Conservation (phyloP, 1,284 basidiomycete genomes). For the Rhodotorula sp. region DNA sequence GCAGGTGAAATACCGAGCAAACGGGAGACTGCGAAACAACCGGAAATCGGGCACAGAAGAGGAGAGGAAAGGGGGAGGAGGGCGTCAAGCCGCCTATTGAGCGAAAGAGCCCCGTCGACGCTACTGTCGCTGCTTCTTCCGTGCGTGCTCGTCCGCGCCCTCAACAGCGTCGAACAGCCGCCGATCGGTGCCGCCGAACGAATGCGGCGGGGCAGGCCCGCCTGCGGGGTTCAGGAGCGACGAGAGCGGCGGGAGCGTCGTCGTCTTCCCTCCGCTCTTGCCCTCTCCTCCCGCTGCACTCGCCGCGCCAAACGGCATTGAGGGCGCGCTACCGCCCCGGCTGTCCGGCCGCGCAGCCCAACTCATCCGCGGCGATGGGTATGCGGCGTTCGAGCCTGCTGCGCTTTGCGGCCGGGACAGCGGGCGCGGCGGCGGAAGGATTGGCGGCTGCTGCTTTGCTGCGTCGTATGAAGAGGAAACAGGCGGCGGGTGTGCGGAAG, state of each 20-base stretch:
- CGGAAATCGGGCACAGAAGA: too few relatives aligned
- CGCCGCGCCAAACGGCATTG: neutral
- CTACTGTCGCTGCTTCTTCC: conserved; percentile 23
- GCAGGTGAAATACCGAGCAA: neutral
- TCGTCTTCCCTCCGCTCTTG: neutral
- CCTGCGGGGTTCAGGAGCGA: conserved; percentile 21
- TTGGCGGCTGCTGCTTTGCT: too few relatives aligned
- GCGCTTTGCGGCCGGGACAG: too few relatives aligned
- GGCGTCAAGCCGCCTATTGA: neutral
- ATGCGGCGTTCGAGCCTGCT: too few relatives aligned
- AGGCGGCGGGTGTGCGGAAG: too few relatives aligned
- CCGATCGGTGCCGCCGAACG: neutral
- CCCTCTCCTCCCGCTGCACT: neutral
- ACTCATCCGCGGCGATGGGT: too few relatives aligned
- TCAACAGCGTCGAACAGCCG: neutral
- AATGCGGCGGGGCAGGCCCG: neutral
- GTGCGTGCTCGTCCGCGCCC: conserved; percentile 10
- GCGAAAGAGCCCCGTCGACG: neutral
- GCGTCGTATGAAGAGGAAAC: too few relatives aligned
- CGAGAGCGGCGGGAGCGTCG: conserved; percentile 23
- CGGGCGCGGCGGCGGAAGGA: too few relatives aligned
- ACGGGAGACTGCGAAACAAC: neutral
- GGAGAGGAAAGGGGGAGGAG: too few relatives aligned
- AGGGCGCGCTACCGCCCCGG: neutral
- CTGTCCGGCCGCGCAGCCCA: neutral